phyloP scores from a whole-genome alignment of 345 rosid species.

The Diplotaxis tenuifolia region DNA sequence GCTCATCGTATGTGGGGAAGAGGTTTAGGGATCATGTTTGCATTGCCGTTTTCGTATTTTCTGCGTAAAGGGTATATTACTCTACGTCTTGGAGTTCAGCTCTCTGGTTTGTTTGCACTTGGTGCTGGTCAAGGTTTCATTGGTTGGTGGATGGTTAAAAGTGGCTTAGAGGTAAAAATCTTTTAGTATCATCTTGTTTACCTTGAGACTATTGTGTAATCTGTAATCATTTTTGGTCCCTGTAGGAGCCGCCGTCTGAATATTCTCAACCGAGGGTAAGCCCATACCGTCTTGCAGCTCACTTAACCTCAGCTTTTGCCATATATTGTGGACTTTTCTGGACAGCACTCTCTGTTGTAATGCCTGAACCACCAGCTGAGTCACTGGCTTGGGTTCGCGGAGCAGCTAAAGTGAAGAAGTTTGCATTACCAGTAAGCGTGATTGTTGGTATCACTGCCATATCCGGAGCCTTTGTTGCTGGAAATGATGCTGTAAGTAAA shows the following conservation, averaged over 20 bases:
- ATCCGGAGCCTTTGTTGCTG: conserved; percentile 96
- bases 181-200: not conserved
- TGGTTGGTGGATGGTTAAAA: conserved; percentile 99
- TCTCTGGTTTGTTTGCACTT: conserved; percentile 80
- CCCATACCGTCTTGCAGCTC: conserved; percentile 94
- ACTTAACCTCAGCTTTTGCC: conserved; percentile 88
- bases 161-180: conserved; percentile 88
- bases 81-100: conserved; percentile 68
- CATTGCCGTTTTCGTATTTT: conserved; percentile 93
- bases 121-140: conserved; percentile 98
- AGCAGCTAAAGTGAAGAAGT: conserved; percentile 80
- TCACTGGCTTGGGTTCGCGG: conserved; percentile 79
- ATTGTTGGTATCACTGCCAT: conserved; percentile 83
- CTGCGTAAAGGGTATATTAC: conserved; percentile 86
- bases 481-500: conserved; percentile 85
- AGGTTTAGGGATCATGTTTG: conserved; percentile 92
- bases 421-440: conserved; percentile 77
- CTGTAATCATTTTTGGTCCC: conserved; percentile 17
- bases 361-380: conserved; percentile 96
- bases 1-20: conserved; percentile 99
- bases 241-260: conserved; percentile 87
- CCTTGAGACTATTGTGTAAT: conserved; percentile 12
- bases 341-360: conserved; percentile 87
- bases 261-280: conserved; percentile 87
- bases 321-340: conserved; percentile 89